Evolutionary conservation across 768 basidiomycete species (phyloP).

Genomic region (Phallus indusiatus): DNA sequence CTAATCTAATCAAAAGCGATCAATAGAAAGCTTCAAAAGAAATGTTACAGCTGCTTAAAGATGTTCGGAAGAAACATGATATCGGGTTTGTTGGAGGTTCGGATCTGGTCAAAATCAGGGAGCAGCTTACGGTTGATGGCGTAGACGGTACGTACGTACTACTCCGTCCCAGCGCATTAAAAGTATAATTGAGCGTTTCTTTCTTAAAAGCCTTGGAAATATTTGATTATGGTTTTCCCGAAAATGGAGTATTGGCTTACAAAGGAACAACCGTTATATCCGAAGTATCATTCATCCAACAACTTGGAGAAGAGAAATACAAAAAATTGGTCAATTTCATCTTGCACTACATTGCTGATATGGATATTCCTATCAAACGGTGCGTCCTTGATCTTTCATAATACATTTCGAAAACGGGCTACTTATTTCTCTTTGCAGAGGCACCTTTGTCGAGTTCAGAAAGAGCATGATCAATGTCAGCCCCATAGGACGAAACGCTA

Average conservation of each 20-base stretch:
- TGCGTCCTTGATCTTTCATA: too few relatives aligned
- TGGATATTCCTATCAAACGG: constrained; percentile 94
- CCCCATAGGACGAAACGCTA: constrained; percentile 91
- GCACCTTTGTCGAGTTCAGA: constrained; percentile 95
- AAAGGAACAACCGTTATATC: constrained; percentile 66
- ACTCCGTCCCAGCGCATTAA: background rate
- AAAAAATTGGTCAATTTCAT: constrained; percentile 88
- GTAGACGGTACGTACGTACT: constrained; percentile 41
- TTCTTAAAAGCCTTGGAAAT: constrained; percentile 53
- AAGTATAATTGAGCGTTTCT: background rate
- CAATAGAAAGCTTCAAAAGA: constrained; percentile 50
- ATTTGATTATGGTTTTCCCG: constrained; percentile 88
- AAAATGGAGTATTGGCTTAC: constrained; percentile 91
- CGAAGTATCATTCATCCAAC: constrained; percentile 82
- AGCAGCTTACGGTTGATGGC: constrained; percentile 62
- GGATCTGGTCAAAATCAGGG: constrained; percentile 79
- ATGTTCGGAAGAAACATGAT: constrained; percentile 59
- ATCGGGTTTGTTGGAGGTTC: constrained; percentile 94
- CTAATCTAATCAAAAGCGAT: background rate
- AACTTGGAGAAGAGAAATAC: constrained; percentile 86
- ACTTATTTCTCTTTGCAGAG: constrained; percentile 52
- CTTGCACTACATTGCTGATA: constrained; percentile 84
- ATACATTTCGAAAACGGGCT: too few relatives aligned
- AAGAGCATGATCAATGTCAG: constrained; percentile 98
- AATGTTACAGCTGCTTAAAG: constrained; percentile 57